Conservation (phyloP, 2,329 filamentous ascomycete genomes). For the Ophiostoma perfectum region DNA sequence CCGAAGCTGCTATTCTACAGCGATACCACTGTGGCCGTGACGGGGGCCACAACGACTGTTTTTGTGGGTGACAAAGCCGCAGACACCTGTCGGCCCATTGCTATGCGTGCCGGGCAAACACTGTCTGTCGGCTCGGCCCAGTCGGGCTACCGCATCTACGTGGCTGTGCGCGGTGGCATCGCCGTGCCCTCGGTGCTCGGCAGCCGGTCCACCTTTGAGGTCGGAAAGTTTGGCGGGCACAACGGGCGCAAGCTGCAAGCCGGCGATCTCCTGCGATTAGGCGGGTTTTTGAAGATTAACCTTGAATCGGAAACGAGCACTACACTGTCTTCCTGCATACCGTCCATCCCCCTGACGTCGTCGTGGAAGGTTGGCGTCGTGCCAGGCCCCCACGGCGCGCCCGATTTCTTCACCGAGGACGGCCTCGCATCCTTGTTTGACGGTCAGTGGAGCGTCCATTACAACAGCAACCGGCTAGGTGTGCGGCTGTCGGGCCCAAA, state of each 20-base stretch:
- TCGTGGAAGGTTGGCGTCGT: conserved; percentile 29
- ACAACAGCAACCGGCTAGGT: conserved; percentile 19
- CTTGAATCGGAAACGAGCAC: too few species aligned
- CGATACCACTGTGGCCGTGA: conserved; percentile 51
- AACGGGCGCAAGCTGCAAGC: conserved; percentile 51
- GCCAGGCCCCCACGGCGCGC: conserved; percentile 33
- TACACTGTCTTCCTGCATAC: background rate
- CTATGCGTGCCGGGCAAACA: background rate
- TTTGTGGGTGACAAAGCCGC: conserved; percentile 42
- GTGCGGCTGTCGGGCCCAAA: conserved; percentile 18
- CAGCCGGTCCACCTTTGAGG: conserved; percentile 11
- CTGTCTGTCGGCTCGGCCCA: background rate
- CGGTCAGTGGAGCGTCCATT: conserved; percentile 13
- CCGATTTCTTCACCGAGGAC: conserved; percentile 31
- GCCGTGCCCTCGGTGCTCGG: conserved; percentile 9
- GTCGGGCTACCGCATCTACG: conserved; percentile 46
- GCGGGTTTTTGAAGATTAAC: conserved; percentile 24
- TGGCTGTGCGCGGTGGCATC: conserved; percentile 45
- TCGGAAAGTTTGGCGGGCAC: conserved; percentile 46
- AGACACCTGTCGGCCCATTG: background rate
- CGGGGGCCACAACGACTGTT: conserved; percentile 50
- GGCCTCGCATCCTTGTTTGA: conserved; percentile 15
- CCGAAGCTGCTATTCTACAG: conserved; percentile 53
- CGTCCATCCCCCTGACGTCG: background rate
- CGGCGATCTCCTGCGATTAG: conserved; percentile 48